Evolutionary conservation across 495 filamentous ascomycete species (phyloP), one percentile per base, ranked within the genome.

Genomic region (Pseudoneurospora amorphoporcata): DNA sequence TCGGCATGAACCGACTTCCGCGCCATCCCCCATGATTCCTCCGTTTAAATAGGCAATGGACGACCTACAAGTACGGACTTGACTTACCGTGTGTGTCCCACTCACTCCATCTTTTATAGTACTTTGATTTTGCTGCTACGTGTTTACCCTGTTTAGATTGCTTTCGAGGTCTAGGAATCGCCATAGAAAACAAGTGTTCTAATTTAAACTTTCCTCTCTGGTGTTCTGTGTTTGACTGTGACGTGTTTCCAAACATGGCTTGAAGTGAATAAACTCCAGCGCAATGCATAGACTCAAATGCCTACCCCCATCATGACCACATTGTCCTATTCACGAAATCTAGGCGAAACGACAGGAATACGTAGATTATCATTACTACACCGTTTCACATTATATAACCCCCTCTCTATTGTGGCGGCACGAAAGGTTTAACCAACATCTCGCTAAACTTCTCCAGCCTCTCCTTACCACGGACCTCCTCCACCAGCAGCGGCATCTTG

Each of bases 401-500:
- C 43, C 39, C 38, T 23, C 73, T 61, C 65, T 78, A 77, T 53
- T 91, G 84, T 17, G 94, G 94, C 69, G 94, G 92, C 65, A 91
- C 86, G 81, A 92, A 97, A 12, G 94, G 94, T 76, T 90, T 87
- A 70, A 97, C 86, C 72, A 98, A 86, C 94, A 98, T 97, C 81
- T 96, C 89, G 80, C 92, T 95, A 81, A 98, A 98, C 70, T 88
- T 93, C 82, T 95, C 94, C 75, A 99, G 82, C 79, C 90, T 93
- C 81, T 98, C 95, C 86, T 95, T 97, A 16, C 95, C 95, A 74
- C 96, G 85, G 8, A 99, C 93, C 80, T 99, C 95, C 81, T 98
- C 95, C 3, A 95, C 92, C 77, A 99, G 82, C 75, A 98, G 82
- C 29, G 95, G 95, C 92, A 98, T 97, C 84, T 93, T 94, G 65